Evolutionary conservation across 148 eudicot species (phyloP).

Genomic region (Bassia scoparia): DNA sequence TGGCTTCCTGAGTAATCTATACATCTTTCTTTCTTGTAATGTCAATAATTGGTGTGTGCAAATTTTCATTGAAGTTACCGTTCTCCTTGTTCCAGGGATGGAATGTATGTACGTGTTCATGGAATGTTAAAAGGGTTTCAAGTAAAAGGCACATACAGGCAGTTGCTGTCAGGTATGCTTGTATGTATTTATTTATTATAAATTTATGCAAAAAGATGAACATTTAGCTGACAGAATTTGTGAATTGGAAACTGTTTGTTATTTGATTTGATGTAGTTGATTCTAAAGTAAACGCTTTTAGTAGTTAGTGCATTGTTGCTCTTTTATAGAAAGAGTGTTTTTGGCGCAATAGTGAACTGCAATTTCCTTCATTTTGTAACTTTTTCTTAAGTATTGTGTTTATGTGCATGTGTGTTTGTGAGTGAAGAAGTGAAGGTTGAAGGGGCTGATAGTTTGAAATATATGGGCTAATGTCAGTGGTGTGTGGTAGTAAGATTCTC

Average conservation of each 20-base stretch:
- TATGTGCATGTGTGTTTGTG: too few species aligned
- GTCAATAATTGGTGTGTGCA: neutral
- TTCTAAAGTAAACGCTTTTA: neutral
- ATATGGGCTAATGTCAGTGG: too few species aligned
- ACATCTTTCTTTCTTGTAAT: neutral
- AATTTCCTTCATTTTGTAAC: too few species aligned
- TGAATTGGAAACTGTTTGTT: neutral
- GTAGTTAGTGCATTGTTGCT: neutral
- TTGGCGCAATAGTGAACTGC: too few species aligned
- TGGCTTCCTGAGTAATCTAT: neutral
- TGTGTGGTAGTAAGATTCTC: too few species aligned
- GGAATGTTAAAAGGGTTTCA: slow-evolving; percentile 78
- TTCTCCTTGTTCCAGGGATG: slow-evolving; percentile 46
- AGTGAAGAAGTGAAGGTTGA: too few species aligned
- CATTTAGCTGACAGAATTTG: neutral
- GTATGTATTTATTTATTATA: too few species aligned
- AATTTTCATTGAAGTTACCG: slow-evolving; percentile 8
- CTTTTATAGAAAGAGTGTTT: neutral
- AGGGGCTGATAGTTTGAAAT: too few species aligned
- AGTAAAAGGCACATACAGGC: slow-evolving; percentile 65
- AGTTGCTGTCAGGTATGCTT: slow-evolving; percentile 66
- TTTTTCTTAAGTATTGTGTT: too few species aligned
- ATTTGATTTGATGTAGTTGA: neutral
- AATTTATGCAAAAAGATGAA: neutral
- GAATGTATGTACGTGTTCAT: slow-evolving; percentile 72